A percentile compares a stretch with the other conserved stretches of the same genome.
These are phyloP conservation scores for Globisporangium viniferum DNA, from an alignment of 352 stramenopile species.

Conservation along the genomic window DNA sequence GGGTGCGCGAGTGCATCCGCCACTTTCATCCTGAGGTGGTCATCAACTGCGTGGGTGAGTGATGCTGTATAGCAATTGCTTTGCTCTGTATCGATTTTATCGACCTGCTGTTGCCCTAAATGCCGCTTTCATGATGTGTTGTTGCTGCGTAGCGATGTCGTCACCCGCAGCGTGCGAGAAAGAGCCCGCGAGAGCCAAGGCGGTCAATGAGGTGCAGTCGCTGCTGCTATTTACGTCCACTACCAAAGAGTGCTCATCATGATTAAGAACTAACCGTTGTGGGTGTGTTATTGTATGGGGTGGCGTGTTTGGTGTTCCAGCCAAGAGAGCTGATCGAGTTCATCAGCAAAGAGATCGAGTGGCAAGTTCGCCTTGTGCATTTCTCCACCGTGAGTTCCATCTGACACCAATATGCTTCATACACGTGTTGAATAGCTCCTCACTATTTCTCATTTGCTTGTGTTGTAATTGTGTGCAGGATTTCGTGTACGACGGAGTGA, in stretches of 20 bases:
- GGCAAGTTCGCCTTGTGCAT: constrained; percentile 40
- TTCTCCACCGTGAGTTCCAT: constrained; percentile 46
- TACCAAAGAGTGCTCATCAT: background rate
- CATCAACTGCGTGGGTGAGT: constrained; percentile 58
- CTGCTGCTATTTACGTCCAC: background rate
- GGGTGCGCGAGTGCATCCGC: constrained; percentile 30
- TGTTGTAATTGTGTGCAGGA: constrained; percentile 25
- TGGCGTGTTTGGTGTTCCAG: constrained; percentile 15
- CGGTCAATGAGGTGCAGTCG: constrained; percentile 46
- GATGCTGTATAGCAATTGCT: background rate
- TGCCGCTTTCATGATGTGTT: background rate
- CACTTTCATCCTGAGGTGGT: constrained; percentile 40
- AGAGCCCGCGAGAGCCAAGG: constrained; percentile 27
- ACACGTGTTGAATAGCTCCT: background rate
- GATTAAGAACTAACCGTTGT: background rate
- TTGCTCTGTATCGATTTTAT: background rate
- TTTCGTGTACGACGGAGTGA: constrained; percentile 55
- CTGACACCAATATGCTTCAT: background rate
- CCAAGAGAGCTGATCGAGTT: constrained; percentile 33
- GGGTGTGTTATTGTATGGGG: background rate
- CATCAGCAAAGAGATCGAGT: constrained; percentile 21
- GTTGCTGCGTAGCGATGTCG: constrained; percentile 35
- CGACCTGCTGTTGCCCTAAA: background rate
- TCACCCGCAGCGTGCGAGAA: constrained; percentile 58
- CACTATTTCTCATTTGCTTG: background rate